Percentiles rank a stretch among this genome's conserved stretches.
Conservation (phyloP, 257 asterid species). For the Nicotiana noctiflora region DNA sequence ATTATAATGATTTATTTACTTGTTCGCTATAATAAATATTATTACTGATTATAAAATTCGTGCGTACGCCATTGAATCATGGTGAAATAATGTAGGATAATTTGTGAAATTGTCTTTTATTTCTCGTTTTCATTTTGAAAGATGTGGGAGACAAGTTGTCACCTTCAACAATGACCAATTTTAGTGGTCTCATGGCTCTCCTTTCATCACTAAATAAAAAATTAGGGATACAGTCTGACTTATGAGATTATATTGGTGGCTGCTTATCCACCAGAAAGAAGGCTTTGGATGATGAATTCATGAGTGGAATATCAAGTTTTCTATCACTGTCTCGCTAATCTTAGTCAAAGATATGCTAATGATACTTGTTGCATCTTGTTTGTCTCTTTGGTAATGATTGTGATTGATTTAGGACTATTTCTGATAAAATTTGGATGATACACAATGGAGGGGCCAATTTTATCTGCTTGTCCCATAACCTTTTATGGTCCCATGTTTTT, state of each 20-base stretch:
- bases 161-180: neutral
- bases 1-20: too few relatives aligned
- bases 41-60: too few relatives aligned
- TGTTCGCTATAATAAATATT: too few relatives aligned
- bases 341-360: constrained; percentile 4
- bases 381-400: neutral
- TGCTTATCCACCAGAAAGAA: constrained; percentile 3
- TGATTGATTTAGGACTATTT: neutral
- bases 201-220: neutral
- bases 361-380: neutral
- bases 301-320: constrained; percentile 3
- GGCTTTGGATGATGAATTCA: neutral
- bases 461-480: neutral
- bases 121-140: neutral
- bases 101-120: neutral
- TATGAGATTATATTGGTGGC: neutral
- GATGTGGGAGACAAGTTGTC: neutral
- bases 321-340: neutral
- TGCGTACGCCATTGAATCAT: neutral
- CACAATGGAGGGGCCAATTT: constrained; percentile 3
- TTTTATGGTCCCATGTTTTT: neutral
- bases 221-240: neutral
- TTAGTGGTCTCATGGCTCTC: constrained; percentile 10
- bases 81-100: neutral
- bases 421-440: neutral